These are phyloP conservation scores for Lipomyces chichibuensis DNA, from an alignment of 805 yeast species.

Conservation along the genomic window DNA sequence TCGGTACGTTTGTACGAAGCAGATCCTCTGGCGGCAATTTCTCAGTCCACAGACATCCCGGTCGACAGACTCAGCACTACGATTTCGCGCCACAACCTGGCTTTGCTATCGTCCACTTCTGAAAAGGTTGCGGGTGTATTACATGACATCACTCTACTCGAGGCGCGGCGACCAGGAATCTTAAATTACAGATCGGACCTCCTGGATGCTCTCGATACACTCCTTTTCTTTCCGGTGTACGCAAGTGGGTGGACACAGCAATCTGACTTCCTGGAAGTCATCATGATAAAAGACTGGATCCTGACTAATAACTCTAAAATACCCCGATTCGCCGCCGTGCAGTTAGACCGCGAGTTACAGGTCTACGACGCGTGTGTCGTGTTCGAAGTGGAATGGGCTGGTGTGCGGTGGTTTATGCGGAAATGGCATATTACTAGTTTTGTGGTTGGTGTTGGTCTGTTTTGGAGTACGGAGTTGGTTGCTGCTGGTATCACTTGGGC, in stretches of 20 bases:
- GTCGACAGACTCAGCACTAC: constrained; percentile 17
- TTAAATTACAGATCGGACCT: constrained; percentile 42
- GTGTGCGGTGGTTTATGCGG: constrained; percentile 42
- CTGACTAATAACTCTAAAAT: constrained; percentile 1
- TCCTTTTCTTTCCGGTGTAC: constrained; percentile 41
- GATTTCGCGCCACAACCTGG: constrained; percentile 18
- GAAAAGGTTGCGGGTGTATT: constrained; percentile 18
- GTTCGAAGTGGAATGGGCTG: constrained; percentile 42
- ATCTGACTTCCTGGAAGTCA: constrained; percentile 36
- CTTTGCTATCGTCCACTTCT: constrained; percentile 14
- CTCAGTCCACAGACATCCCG: constrained; percentile 29
- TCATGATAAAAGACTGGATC: constrained; percentile 37
- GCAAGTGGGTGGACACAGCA: constrained; percentile 40
- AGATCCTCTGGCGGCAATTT: constrained; percentile 21
- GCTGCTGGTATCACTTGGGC: constrained; percentile 25
- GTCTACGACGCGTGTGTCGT: constrained; percentile 36
- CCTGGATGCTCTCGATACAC: constrained; percentile 39
- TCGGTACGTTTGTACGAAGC: constrained; percentile 34
- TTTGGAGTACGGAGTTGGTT: constrained; percentile 41
- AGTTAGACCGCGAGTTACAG: constrained; percentile 39
- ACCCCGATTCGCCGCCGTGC: constrained; percentile 34
- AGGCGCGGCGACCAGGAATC: constrained; percentile 39
- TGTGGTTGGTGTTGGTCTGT: constrained; percentile 37
- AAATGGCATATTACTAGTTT: constrained; percentile 37
- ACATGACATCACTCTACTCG: constrained; percentile 15